Base-by-base conservation (phyloP, 768 basidiomycete species). In the Hirschioporus abietinus region DNA sequence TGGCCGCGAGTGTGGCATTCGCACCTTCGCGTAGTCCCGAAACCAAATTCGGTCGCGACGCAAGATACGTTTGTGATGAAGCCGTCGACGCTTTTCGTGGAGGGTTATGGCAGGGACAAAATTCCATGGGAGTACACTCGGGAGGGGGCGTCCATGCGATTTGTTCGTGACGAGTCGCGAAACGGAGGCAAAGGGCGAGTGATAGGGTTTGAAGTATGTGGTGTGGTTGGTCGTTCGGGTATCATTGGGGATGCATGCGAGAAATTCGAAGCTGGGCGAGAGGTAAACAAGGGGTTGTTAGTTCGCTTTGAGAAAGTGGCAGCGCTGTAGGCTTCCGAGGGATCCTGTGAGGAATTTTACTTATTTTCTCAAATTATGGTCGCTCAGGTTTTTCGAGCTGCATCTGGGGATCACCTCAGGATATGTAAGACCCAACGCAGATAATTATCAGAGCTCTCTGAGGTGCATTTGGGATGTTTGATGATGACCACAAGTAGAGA, bases 101-200 rank as follows among this genome's bases (percentile, higher is more conserved):
- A 75, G 0, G 80, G 81, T 5, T 81, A 77, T 64, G 81, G 82
- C 17, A 71, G 66, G 24, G 75, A 81, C 60, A 64, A 35, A 27
- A 77, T 71, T 7, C 78, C 80, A 7, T 81, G 75, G 23, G 74
- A 76, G 24, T 25, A 61, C 18, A 61, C 60, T 12, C 12, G 12
- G 24, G 60, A 23, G 3, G 15, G 9, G 12, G 60, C 15, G 9
- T 52, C 42, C 15, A 12, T 52, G 42, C 12, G 42, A 5, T 52
- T 52, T 10, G 42, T 52, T 15, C 42, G 42, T 30, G 30, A 6
- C 77, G 79, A 10, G 80, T 75, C 24, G 74, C 75, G 25, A 59
- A 7, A 7, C 9, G n/a, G 9, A 26, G 25, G 58, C 58, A 59
- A 30, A 30, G 42, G 42, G 42, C 20, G 20, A 15, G 42, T 52